Evolutionary conservation across 768 basidiomycete species (phyloP).

Genomic region (Tricholomella constricta): DNA sequence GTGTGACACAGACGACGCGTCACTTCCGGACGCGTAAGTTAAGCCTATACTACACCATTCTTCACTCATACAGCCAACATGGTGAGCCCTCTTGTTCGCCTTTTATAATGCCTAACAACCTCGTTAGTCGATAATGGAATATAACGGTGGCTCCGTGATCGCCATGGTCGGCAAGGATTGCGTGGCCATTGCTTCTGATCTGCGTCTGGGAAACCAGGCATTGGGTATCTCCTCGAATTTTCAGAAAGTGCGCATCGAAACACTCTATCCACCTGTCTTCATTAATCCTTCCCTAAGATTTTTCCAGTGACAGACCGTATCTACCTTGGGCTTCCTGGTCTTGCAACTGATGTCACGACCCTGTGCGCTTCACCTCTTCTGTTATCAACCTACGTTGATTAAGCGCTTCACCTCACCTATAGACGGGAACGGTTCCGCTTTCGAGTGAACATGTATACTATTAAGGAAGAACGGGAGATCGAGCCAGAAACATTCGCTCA

Average conservation of each 20-base stretch:
- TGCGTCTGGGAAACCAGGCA: slow-evolving; percentile 87
- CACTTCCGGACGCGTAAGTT: slow-evolving; percentile 40
- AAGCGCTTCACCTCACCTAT: slow-evolving; percentile 9
- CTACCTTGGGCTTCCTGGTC: slow-evolving; percentile 88
- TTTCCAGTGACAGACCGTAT: slow-evolving; percentile 93
- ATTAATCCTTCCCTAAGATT: slow-evolving; percentile 52
- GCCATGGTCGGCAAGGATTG: slow-evolving; percentile 99
- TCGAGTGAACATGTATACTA: slow-evolving; percentile 98
- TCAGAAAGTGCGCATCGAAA: slow-evolving; percentile 70
- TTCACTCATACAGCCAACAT: slow-evolving; percentile 32
- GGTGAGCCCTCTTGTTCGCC: slow-evolving; percentile 29
- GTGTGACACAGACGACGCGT: slow-evolving; percentile 45
- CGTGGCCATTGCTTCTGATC: slow-evolving; percentile 96
- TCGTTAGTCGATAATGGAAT: slow-evolving; percentile 83
- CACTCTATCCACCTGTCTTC: slow-evolving; percentile 14
- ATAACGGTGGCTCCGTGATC: slow-evolving; percentile 97
- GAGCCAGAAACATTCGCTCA: slow-evolving; percentile 96
- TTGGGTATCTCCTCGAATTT: slow-evolving; percentile 89
- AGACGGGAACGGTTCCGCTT: slow-evolving; percentile 92
- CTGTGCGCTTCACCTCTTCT: slow-evolving; percentile 52
- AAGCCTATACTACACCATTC: not conserved
- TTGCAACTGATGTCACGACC: slow-evolving; percentile 92
- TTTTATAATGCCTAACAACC: slow-evolving; percentile 12
- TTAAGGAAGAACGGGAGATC: slow-evolving; percentile 98
- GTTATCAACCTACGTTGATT: slow-evolving; percentile 1